phyloP scores from a whole-genome alignment of 805 yeast genomes.

The Zygotorulaspora sp. region DNA sequence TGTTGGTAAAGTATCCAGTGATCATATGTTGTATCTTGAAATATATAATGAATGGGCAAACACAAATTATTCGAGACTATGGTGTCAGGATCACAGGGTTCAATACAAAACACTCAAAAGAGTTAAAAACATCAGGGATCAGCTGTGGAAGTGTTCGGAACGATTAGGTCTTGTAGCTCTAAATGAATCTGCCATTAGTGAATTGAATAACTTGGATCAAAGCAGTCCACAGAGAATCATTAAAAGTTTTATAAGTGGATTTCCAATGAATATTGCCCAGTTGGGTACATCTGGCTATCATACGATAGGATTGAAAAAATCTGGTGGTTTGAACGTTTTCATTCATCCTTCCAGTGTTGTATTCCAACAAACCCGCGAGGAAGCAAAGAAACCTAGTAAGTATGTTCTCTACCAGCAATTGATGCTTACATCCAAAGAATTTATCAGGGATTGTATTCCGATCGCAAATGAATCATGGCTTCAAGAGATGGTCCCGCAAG shows the following conservation, averaged over 20 bases:
- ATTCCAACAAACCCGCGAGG: constrained; percentile 34
- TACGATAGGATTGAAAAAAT: constrained; percentile 32
- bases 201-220: constrained; percentile 4
- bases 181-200: constrained; percentile 15
- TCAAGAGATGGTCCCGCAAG: constrained; percentile 66
- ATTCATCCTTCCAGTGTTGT: constrained; percentile 85
- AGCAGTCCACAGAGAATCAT: constrained; percentile 13
- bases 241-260: constrained; percentile 32
- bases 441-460: constrained; percentile 76
- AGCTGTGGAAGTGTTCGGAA: constrained; percentile 57
- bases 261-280: constrained; percentile 32
- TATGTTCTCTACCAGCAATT: constrained; percentile 76
- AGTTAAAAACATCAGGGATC: constrained; percentile 66
- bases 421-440: constrained; percentile 81
- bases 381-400: constrained; percentile 66
- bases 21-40: constrained; percentile 71
- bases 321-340: constrained; percentile 65
- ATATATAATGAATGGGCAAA: constrained; percentile 75
- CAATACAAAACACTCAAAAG: constrained; percentile 70
- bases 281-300: constrained; percentile 29
- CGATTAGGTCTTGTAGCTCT: constrained; percentile 26
- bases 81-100: constrained; percentile 83
- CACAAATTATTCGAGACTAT: constrained; percentile 59
- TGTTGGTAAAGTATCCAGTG: constrained; percentile 55
- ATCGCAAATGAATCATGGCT: constrained; percentile 70